Evolutionary conservation across 2,329 filamentous ascomycete species (phyloP), one percentile per base, ranked within the genome.

Genomic region (Tympanopsis confertula): DNA sequence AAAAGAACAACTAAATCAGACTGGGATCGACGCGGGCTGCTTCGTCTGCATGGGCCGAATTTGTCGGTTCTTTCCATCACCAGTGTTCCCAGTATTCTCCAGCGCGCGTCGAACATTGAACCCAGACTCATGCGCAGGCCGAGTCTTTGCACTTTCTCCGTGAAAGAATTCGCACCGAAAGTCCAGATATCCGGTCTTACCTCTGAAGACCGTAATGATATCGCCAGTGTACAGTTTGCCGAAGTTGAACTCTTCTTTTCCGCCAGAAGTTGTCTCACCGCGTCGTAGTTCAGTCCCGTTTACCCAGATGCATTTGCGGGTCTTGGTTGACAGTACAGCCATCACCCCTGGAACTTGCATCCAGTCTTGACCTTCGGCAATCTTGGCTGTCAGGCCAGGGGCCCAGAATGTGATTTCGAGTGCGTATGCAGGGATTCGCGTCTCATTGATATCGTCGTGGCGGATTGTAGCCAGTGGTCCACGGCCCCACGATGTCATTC

Each of bases 401-500:
- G 30, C 15, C 30, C 30, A 33, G 15, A 33, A 33, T 13, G 30
- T 33, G 10, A 33, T 15, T 33, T 33, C 30, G 10, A 33, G 15
- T 10, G 30, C 30, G 15, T 33, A 33, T 10, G 30, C 30, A 17
- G 30, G 30, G 15, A 33, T 33, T 10, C 30, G 30, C 10, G 30
- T 33, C 10, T 33, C 30, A 10, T 12, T 10, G 15, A 15, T 10
- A 15, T 33, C 30, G 7, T 10, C 7, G 17, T 33, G 15, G 30
- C 30, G 17, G 15, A 33, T 17, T 10, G 30, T 33, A 12, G 30
- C 30, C 15, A 13, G 30, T 13, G 30, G 30, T 7, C 30, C 30
- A 18, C 30, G 30, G 7, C 30, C 30, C 30, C 30, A 33, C 7
- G 30, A 33, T 33, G 30, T 33, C 30, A 33, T 33, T 33, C 30